Evolutionary conservation across 208 protist species (phyloP).

Genomic region (Vickermania spadyakhi): DNA sequence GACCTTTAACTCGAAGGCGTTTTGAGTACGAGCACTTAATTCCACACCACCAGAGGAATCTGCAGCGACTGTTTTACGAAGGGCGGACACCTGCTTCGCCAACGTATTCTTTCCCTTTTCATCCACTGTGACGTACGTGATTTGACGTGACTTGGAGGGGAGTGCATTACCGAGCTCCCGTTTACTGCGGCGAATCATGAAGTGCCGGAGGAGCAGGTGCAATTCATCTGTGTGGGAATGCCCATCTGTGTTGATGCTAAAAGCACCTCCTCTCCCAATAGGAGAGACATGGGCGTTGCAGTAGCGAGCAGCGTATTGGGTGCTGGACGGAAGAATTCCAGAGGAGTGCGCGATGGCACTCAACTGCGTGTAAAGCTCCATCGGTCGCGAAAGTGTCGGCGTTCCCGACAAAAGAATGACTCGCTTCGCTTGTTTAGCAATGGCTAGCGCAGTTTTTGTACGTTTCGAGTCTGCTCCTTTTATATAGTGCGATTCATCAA

Average conservation of each 20-base stretch:
- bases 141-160: constrained; percentile 77
- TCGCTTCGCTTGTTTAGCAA: constrained; percentile 61
- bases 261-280: constrained; percentile 29
- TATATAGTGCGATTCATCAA: constrained; percentile 95
- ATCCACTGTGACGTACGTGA: constrained; percentile 80
- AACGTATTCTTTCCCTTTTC: constrained; percentile 77
- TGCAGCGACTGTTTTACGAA: constrained; percentile 27
- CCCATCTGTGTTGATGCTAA: constrained; percentile 59
- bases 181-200: constrained; percentile 94
- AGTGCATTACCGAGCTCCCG: constrained; percentile 79
- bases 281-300: constrained; percentile 72
- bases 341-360: constrained; percentile 45
- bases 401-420: constrained; percentile 92
- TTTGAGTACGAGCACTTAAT: constrained; percentile 17
- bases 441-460: constrained; percentile 61
- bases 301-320: constrained; percentile 90
- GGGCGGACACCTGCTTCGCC: constrained; percentile 57
- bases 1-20: constrained; percentile 78
- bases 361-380: constrained; percentile 94
- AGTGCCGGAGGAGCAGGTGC: constrained; percentile 77
- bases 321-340: constrained; percentile 33
- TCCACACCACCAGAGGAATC: not conserved
- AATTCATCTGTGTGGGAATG: constrained; percentile 89
- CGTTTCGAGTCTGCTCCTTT: constrained; percentile 83
- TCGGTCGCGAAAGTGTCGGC: constrained; percentile 87